Base-by-base conservation (phyloP, 2,329 filamentous ascomycete genomes). In the Xylariaceae sp. region DNA sequence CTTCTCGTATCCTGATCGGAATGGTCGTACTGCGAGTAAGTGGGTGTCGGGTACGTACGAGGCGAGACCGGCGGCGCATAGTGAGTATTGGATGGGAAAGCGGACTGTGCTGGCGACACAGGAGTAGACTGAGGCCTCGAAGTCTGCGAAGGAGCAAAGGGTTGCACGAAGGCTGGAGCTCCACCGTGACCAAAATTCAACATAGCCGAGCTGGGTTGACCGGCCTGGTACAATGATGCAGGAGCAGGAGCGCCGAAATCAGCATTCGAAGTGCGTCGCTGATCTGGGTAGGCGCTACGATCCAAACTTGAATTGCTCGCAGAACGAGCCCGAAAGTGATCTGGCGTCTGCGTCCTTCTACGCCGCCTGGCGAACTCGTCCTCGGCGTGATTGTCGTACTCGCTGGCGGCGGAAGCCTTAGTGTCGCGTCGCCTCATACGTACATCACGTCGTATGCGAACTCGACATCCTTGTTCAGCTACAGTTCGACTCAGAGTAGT, bases 391-490 rank as follows among this genome's bases (percentile, higher is more conserved):
- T 69, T 67, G 36, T 60, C 64, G 36, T 70, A 68, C 34, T 67
- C 66, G 37, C 69, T 70, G 9, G 73, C 68, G 15, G 52, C 52
- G 30, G 56, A 50, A 13, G 53, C 47, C 67, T 91, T 90, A 47
- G 77, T 77, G 45, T 89, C 86, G 29, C 89, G 82, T 59, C 88
- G 84, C 65, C 89, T 83, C 87, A 95, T 94, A 43, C 89, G 83
- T 6, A 95, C 88, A 66, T 97, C 93, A 49, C 93, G 87, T 42
- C 93, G 81, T 57, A 98, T 98, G 34, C 93, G 85, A 19, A 98
- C 93, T 52, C 91, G 88, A 64, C 93, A 97, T 44, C 93, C 93
- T 66, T 98, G 93, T 64, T 98, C 91, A 15, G 91, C 90, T 33
- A 98, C 89, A 28, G 88, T 85, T 48, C 90, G 85, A 66, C 90